These are phyloP conservation scores for Candida berthetii DNA, from an alignment of 805 yeast genomes.

Conservation along the genomic window DNA sequence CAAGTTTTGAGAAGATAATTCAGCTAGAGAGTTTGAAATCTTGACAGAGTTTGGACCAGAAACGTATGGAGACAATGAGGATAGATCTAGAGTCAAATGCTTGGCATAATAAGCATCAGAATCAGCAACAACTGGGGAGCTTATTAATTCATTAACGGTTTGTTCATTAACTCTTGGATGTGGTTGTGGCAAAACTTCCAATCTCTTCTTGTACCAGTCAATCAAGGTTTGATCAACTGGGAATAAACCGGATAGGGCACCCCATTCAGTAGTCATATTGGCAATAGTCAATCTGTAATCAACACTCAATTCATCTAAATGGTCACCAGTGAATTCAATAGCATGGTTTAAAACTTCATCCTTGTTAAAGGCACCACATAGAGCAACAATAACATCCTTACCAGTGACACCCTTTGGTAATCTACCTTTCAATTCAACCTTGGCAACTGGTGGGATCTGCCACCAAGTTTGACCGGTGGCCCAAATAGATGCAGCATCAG, in stretches of 20 bases:
- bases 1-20: constrained; percentile 66
- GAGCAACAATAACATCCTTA: constrained; percentile 92
- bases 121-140: constrained; percentile 48
- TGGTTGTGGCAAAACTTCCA: constrained; percentile 48
- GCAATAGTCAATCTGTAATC: constrained; percentile 91
- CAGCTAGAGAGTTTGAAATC: constrained; percentile 72
- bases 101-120: constrained; percentile 83
- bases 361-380: constrained; percentile 89
- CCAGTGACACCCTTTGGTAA: constrained; percentile 89
- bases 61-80: constrained; percentile 77
- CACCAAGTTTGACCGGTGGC: constrained; percentile 99
- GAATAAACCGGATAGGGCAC: constrained; percentile 93
- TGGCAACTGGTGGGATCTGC: constrained; percentile 99
- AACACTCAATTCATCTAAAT: constrained; percentile 58
- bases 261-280: constrained; percentile 99
- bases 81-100: constrained; percentile 73
- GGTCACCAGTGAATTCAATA: constrained; percentile 87
- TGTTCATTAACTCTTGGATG: constrained; percentile 78
- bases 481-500: constrained; percentile 99
- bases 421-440: constrained; percentile 77
- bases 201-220: constrained; percentile 69
- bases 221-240: constrained; percentile 85
- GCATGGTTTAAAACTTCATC: constrained; percentile 94
- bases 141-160: constrained; percentile 47
- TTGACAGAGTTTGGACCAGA: constrained; percentile 98